These are phyloP conservation scores for Colletotrichum graminicola DNA, from an alignment of 2,329 filamentous ascomycete species.

Conservation along the genomic window DNA sequence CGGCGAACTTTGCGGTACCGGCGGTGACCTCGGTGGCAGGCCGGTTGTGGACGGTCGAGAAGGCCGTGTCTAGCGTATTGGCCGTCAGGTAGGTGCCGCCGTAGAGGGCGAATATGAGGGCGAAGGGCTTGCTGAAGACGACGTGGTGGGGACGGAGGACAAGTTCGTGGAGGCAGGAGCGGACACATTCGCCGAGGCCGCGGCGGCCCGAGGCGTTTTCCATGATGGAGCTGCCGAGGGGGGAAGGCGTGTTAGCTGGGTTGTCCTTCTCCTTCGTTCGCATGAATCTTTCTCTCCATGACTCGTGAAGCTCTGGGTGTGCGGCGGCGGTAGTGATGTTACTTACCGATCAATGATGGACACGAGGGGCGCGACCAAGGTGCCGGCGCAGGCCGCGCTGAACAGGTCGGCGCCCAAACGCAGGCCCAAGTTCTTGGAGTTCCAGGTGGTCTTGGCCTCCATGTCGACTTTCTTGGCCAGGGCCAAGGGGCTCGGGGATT, in stretches of 20 bases:
- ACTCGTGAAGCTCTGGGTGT: background rate
- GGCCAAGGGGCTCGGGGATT: constrained; percentile 51
- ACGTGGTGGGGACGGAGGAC: constrained; percentile 71
- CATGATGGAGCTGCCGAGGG: constrained; percentile 74
- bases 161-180: constrained; percentile 67
- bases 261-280: background rate
- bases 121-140: constrained; percentile 75
- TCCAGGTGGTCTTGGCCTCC: constrained; percentile 66
- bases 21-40: constrained; percentile 75
- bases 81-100: constrained; percentile 90
- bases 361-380: constrained; percentile 84
- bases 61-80: constrained; percentile 85
- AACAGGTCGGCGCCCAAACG: constrained; percentile 76
- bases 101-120: constrained; percentile 81
- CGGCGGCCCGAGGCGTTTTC: constrained; percentile 81
- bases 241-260: background rate
- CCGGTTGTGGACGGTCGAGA: constrained; percentile 71
- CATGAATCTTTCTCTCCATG: background rate
- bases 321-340: background rate
- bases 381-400: constrained; percentile 78
- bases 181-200: constrained; percentile 70
- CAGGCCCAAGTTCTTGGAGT: constrained; percentile 77
- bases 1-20: constrained; percentile 83
- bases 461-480: constrained; percentile 46
- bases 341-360: constrained; percentile 86